Percentiles rank a stretch among this genome's conserved stretches.
Conservation (phyloP, 2,329 filamentous ascomycete species). For the Sclerotinia nivalis region DNA sequence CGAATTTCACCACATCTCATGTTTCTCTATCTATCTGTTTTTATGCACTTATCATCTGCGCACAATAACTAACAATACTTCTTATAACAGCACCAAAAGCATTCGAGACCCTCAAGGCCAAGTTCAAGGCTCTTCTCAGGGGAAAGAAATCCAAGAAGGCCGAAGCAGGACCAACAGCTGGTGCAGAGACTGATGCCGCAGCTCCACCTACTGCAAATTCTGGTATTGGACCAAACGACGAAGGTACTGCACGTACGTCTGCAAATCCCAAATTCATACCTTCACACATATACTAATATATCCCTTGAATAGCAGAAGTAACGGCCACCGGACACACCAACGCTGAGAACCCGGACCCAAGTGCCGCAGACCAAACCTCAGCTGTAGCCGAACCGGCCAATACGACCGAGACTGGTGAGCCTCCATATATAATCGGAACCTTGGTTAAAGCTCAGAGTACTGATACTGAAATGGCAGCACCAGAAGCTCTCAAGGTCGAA, state of each 20-base stretch:
- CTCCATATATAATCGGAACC: conserved; percentile 23
- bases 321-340: conserved; percentile 27
- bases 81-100: conserved; percentile 38
- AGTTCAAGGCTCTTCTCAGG: conserved; percentile 39
- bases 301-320: conserved; percentile 25
- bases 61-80: conserved; percentile 1
- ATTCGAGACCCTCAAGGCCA: conserved; percentile 37
- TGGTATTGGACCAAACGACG: conserved; percentile 28
- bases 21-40: background rate
- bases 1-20: background rate
- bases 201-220: conserved; percentile 25
- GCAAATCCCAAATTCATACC: background rate
- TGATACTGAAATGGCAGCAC: conserved; percentile 24
- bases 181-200: conserved; percentile 26
- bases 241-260: conserved; percentile 23
- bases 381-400: background rate
- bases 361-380: conserved; percentile 28
- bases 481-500: conserved; percentile 29
- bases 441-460: conserved; percentile 18
- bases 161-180: conserved; percentile 20
- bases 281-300: conserved; percentile 23
- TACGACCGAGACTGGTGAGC: conserved; percentile 7
- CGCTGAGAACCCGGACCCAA: conserved; percentile 28
- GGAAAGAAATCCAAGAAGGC: conserved; percentile 37
- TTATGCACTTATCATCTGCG: background rate